Base-by-base conservation (phyloP, 2,329 filamentous ascomycete genomes). In the Mycosphaerella sp. region DNA sequence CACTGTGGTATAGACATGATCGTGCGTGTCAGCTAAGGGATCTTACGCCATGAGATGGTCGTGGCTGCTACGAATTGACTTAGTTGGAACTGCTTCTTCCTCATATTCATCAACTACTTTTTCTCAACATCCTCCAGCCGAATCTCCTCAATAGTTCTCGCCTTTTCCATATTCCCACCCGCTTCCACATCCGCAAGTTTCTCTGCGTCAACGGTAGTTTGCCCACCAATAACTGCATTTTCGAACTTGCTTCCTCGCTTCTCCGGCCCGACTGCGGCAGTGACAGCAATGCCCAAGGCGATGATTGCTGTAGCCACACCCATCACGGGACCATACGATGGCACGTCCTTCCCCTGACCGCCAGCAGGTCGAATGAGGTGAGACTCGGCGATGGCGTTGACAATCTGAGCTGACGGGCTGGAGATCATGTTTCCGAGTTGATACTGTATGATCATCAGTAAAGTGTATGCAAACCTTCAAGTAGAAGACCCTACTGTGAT, bases 301-400 rank as follows among this genome's bases (percentile, higher is more conserved):
- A 89, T 88, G 59, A 90, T 89, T 1, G 82, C 86, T 2, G 86
- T 89, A 3, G 83, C 85, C 49, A 89, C 73, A 10, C 79, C 86
- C 86, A 89, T 90, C 13, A 79, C 79, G 0, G 83, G 85, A 0
- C 85, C 86, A 59, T 89, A 89, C 0, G 84, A 84, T 44, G 86
- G 79, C 1, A 81, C 85, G 3, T 64, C 66, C 50, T 80, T 66
- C 2, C 85, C 85, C 8, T 73, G 71, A 5, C 65, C 64, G 36
- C 76, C 73, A 0, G 41, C 12, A 2, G 50, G 41, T 0, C 68
- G 79, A 41, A 89, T 73, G 35, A 76, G 76, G 30, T 75, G 75
- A 40, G 71, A 77, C 62, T 89, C 85, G 1, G 86, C 76, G 44
- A 89, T 76, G 10, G 83, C 84, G 54, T 89, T 88, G 64, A 89